phyloP scores from a whole-genome alignment of 202 grass and related monocot species.

The Eragrostis tef region DNA sequence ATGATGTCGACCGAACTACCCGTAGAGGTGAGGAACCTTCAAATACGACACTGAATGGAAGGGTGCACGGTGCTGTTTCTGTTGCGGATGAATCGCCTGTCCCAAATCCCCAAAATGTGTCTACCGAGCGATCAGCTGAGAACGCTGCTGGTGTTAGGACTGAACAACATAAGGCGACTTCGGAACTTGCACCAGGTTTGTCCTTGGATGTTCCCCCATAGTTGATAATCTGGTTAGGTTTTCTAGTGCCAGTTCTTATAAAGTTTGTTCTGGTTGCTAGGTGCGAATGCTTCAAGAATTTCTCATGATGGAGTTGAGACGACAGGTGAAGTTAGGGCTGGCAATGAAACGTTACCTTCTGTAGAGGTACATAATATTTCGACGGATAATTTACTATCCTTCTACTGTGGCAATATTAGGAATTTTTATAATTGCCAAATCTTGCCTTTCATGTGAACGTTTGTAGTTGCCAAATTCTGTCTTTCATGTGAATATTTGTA shows the following conservation, averaged over 20 bases:
- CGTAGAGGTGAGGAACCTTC: slow-evolving; percentile 51
- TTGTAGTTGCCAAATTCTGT: background rate
- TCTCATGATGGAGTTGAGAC: slow-evolving; percentile 47
- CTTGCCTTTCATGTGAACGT: background rate
- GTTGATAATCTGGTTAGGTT: slow-evolving; percentile 14
- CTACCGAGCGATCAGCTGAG: slow-evolving; percentile 50
- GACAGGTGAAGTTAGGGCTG: slow-evolving; percentile 40
- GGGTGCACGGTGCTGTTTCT: slow-evolving; percentile 45
- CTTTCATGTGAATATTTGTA: slow-evolving; percentile 6
- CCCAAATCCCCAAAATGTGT: slow-evolving; percentile 47
- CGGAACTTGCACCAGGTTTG: slow-evolving; percentile 57
- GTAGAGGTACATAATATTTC: slow-evolving; percentile 53
- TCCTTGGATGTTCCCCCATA: slow-evolving; percentile 29
- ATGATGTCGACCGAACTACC: slow-evolving; percentile 51
- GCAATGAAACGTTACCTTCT: slow-evolving; percentile 52
- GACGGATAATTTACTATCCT: background rate
- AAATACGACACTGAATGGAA: slow-evolving; percentile 54
- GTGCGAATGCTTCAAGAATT: slow-evolving; percentile 52
- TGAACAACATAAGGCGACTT: slow-evolving; percentile 58
- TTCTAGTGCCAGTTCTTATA: slow-evolving; percentile 43
- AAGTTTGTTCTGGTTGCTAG: slow-evolving; percentile 40
- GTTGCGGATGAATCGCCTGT: slow-evolving; percentile 53
- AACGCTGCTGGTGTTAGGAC: slow-evolving; percentile 44
- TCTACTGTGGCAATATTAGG: slow-evolving; percentile 12
- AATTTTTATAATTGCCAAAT: slow-evolving; percentile 19